Conservation (phyloP, 139 green algal genomes). For the Pseudopediastrum boryanum region DNA sequence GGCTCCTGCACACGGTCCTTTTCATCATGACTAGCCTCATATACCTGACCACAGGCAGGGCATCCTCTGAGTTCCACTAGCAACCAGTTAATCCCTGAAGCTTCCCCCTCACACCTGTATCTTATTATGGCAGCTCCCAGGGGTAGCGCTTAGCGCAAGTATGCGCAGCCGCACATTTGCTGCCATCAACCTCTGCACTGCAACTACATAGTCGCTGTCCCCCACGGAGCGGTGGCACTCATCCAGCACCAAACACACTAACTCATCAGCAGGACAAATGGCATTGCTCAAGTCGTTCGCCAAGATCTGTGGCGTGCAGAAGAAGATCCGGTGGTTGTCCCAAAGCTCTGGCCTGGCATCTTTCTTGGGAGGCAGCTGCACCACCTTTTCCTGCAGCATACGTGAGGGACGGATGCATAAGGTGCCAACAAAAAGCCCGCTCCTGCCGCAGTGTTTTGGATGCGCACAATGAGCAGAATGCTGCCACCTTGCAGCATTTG, state of each 20-base stretch:
- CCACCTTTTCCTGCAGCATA: slow-evolving; percentile 23
- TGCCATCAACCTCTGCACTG: slow-evolving; percentile 57
- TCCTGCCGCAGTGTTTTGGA: too few relatives aligned
- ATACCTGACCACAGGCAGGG: too few relatives aligned
- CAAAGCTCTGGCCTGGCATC: slow-evolving; percentile 31
- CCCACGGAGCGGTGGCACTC: slow-evolving; percentile 90
- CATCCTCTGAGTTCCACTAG: neutral
- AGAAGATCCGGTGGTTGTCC: slow-evolving; percentile 77
- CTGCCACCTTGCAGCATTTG: too few relatives aligned
- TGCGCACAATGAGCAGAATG: too few relatives aligned
- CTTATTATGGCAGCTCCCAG: slow-evolving; percentile 63
- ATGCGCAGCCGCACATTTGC: slow-evolving; percentile 46
- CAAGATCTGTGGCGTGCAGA: slow-evolving; percentile 90
- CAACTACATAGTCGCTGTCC: slow-evolving; percentile 38
- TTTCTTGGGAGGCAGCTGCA: slow-evolving; percentile 9
- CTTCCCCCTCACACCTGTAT: slow-evolving; percentile 53
- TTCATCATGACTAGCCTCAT: too few relatives aligned
- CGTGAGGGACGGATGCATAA: neutral
- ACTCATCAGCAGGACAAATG: slow-evolving; percentile 32
- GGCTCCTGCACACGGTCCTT: too few relatives aligned
- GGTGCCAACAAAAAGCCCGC: neutral
- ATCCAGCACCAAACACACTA: slow-evolving; percentile 93
- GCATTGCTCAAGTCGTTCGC: slow-evolving; percentile 86
- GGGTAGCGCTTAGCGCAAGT: slow-evolving; percentile 90
- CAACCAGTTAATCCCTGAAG: neutral